Evolutionary conservation across 1,284 basidiomycete species (phyloP), one percentile per base, ranked within the genome.

Genomic region (Ganoderma lingzhi): DNA sequence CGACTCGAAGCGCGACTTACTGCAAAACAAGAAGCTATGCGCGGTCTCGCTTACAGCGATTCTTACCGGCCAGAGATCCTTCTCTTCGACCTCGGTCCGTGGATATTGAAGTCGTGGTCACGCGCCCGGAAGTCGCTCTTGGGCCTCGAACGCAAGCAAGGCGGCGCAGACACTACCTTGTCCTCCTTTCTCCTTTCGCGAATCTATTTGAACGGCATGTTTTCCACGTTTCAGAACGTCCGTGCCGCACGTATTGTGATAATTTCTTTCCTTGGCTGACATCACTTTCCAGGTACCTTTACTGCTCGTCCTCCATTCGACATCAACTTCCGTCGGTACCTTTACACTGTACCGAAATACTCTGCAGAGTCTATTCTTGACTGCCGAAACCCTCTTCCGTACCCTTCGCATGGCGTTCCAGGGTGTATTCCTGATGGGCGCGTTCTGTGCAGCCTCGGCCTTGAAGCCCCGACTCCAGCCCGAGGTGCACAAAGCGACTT

Each of bases 401-500:
- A 92, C 89, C 6, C 78, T 85, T 32, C 87, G 87, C 68, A 89
- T 90, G 87, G 88, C 89, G 28, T 94, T 91, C 75, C 94, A 96
- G 78, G 87, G 89, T 19, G 85, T 95, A 51, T 96, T 95, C 81
- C 83, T 93, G 71, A 90, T 95, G 88, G 91, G 91, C 55, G 93
- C 94, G 8, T 95, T 93, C 77, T 90, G 88, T 73, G 91, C 92
- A 51, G 90, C 90, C 58, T 88, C 88, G 82, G 86, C 88, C 69
- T 81, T 94, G 68, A 87, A 89, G 74, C 90, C 93, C 30, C 84
- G 85, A 70, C 80, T 95, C 51, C 86, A 89, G 69, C 92, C 93
- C 28, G 80, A 80, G 62, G 79, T 85, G 44, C 85, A 87, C 63
- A 84, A 88, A 63, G 76, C 78, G 39, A 80, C 85, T 48, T 79